Conservation (phyloP, 805 yeast genomes). For the Yarrowia osloensis region DNA sequence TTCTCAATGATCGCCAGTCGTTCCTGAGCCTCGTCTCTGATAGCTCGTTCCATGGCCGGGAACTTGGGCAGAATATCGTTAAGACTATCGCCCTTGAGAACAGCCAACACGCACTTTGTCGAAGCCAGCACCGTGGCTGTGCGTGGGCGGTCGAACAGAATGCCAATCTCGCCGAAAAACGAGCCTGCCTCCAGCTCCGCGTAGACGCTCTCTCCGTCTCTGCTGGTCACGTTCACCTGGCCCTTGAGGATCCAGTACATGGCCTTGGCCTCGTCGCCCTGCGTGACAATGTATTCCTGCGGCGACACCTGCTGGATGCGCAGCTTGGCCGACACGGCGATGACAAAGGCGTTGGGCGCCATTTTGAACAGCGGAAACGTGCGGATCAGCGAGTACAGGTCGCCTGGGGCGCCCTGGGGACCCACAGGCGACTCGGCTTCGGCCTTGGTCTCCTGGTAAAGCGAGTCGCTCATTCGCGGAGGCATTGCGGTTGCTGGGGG, state of each 20-base stretch:
- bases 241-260: slow-evolving; percentile 83
- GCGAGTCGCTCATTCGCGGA: slow-evolving; percentile 22
- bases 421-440: neutral
- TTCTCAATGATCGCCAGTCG: slow-evolving; percentile 71
- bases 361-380: slow-evolving; percentile 65
- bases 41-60: slow-evolving; percentile 65
- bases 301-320: slow-evolving; percentile 64
- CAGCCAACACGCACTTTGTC: slow-evolving; percentile 66
- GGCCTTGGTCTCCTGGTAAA: slow-evolving; percentile 14
- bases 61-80: slow-evolving; percentile 60
- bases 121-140: slow-evolving; percentile 78
- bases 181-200: slow-evolving; percentile 71
- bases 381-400: slow-evolving; percentile 54
- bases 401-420: slow-evolving; percentile 35
- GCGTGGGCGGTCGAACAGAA: slow-evolving; percentile 70
- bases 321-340: slow-evolving; percentile 58
- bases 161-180: slow-evolving; percentile 80
- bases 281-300: slow-evolving; percentile 67
- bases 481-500: neutral
- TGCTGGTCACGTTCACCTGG: slow-evolving; percentile 70
- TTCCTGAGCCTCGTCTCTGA: slow-evolving; percentile 79
- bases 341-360: slow-evolving; percentile 67
- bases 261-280: slow-evolving; percentile 71
- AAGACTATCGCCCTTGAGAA: slow-evolving; percentile 64
- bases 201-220: slow-evolving; percentile 74